Percentiles rank a stretch among this genome's conserved stretches.
Evolutionary conservation across 495 filamentous ascomycete genomes (phyloP).

Genomic region (Pseudevernia furfuracea): DNA sequence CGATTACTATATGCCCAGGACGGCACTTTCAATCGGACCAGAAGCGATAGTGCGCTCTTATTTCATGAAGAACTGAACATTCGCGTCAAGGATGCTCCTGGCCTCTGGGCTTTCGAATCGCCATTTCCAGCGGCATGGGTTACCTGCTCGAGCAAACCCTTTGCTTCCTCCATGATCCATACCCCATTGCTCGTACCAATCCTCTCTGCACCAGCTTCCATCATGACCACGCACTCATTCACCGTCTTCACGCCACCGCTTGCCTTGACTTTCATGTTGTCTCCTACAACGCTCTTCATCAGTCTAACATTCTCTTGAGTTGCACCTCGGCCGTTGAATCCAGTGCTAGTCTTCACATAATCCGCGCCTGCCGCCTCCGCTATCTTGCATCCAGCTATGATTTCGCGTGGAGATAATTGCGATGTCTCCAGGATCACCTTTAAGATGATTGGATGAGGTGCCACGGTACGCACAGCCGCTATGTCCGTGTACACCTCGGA

Average conservation of each 20-base stretch:
- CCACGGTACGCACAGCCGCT: constrained; percentile 45
- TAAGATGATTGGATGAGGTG: constrained; percentile 40
- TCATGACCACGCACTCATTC: constrained; percentile 47
- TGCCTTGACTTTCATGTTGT: constrained; percentile 54
- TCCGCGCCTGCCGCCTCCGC: constrained; percentile 52
- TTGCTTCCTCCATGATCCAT: constrained; percentile 46
- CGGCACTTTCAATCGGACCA: not conserved
- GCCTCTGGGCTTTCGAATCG: not conserved
- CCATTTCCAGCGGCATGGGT: constrained; percentile 14
- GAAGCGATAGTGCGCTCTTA: too few relatives aligned
- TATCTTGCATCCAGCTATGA: constrained; percentile 54
- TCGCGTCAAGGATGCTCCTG: constrained; percentile 5
- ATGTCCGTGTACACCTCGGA: constrained; percentile 50
- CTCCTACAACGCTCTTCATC: constrained; percentile 46
- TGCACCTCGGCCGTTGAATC: constrained; percentile 56
- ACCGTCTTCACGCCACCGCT: constrained; percentile 54
- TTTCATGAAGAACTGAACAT: constrained; percentile 20
- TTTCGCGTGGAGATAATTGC: constrained; percentile 45
- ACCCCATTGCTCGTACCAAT: constrained; percentile 57
- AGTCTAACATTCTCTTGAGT: constrained; percentile 46
- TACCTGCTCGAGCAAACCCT: constrained; percentile 10
- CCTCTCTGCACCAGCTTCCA: constrained; percentile 57
- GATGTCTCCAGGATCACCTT: constrained; percentile 65
- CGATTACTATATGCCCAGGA: not conserved
- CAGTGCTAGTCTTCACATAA: constrained; percentile 65